Evolutionary conservation across 2,329 filamentous ascomycete genomes (phyloP), one percentile per base, ranked within the genome.

Genomic region (Falciphora oryzae): DNA sequence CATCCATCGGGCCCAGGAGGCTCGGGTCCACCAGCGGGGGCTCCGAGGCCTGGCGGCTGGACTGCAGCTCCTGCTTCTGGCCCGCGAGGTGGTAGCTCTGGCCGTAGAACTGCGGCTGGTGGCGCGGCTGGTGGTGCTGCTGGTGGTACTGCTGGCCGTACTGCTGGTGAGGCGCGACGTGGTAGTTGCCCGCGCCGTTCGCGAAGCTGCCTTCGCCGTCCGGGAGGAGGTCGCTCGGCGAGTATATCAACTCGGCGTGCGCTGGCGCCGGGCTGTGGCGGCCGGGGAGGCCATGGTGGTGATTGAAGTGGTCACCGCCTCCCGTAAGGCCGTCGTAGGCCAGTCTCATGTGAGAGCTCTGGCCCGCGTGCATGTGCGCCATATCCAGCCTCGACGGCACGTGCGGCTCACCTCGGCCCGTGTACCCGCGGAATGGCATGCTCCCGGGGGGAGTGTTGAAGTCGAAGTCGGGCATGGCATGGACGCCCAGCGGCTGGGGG

Each of bases 121-220:
- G 11, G 44, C 10, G 57, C 57, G 27, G 57, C 27, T 58, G 57
- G 25, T 29, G n/a, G 14, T 58, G 57, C 22, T 18, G 53, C 14
- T 57, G 53, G 31, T 44, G 18, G 18, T 44, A 18, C 11, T 64
- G 63, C 14, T 61, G 59, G 4, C 53, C 44, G 6, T 65, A 58
- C n/a, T 63, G 63, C n/a, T 64, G 66, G 14, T 65, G 66, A 14
- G 29, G 14, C 57, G 60, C 22, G 65, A 66, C 11, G 59, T 61
- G 29, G 57, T 65, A 53, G 44, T 14, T 27, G n/a, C 38, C 61
- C 14, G 22, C 29, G 44, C 44, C 44, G 18, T 50, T 44, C 16
- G 38, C 2, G 16, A 44, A 44, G 38, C 38, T 11, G 18, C 16
- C 38, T 1, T 22, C 38, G 38, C 16, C 16, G 38, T 22, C 44